Evolutionary conservation across 2,329 filamentous ascomycete species (phyloP).

Genomic region (Triangularia verruculosa): DNA sequence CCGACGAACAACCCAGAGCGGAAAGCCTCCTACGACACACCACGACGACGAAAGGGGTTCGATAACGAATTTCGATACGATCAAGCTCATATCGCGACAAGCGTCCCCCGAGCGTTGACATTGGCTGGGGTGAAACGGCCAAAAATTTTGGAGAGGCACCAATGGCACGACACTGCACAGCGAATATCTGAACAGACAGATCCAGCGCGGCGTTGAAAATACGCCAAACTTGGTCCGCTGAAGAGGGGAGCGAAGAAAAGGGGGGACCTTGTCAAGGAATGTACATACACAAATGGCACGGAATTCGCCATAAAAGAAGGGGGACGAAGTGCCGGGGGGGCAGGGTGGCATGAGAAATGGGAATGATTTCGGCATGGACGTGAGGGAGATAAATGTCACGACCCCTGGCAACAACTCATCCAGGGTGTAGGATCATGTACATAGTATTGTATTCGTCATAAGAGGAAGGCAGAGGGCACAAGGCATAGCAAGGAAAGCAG

Average conservation of each 20-base stretch:
- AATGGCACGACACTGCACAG: not conserved
- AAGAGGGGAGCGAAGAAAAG: not conserved
- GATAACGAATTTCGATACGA: not conserved
- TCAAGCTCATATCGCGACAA: not conserved
- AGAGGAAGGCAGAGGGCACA: not conserved
- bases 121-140: too few relatives aligned
- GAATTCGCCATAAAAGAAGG: not conserved
- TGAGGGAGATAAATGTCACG: not conserved
- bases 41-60: not conserved
- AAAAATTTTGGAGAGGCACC: too few relatives aligned
- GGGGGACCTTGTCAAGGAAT: not conserved
- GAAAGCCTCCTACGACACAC: too few relatives aligned
- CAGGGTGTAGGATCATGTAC: not conserved
- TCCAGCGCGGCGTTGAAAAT: not conserved
- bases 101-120: too few relatives aligned
- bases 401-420: too few relatives aligned
- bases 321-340: not conserved
- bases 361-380: not conserved
- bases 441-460: too few relatives aligned
- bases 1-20: not conserved
- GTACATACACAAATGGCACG: not conserved
- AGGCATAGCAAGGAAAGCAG: not conserved
- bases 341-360: not conserved
- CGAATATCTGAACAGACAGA: too few relatives aligned
- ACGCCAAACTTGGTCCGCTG: not conserved